Base-by-base conservation (phyloP, 768 basidiomycete genomes). In the Trametes cingulata region DNA sequence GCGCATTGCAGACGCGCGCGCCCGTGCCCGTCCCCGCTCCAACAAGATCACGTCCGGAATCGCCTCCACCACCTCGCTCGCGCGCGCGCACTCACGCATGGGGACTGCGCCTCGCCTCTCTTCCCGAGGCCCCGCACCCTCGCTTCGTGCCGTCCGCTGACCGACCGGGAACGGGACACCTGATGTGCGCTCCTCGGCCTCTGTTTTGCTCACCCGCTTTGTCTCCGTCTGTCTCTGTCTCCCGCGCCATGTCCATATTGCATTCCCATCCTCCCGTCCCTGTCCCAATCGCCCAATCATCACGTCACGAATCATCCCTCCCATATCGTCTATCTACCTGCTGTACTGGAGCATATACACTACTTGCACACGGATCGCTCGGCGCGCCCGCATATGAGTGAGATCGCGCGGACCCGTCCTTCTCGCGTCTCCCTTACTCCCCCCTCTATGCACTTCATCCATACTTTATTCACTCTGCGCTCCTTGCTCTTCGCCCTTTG, bases 281-380 rank as follows among this genome's bases (percentile, higher is more conserved):
- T 8, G n/a, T 22, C 20, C 20, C 33, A n/a, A 27, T 33, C 27
- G 19, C 25, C 25, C 37, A 39, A n/a, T 29, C 58, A 29, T 55
- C 59, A 24, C 35, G 39, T 55, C 53, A 33, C 52, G 17, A 33
- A 37, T 39, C 40, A n/a, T 52, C 51, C 14, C 51, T 37, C 24
- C 37, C 42, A 53, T 48, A 57, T 61, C 53, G 48, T 55, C 53
- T 55, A 61, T 55, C 52, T 57, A 40, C 25, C 46, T 50, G 61
- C 61, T 58, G 61, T 58, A 63, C 56, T 58, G 61, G 61, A 63
- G 48, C 56, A 54, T 58, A 63, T 63, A 63, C 61, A 58, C 48
- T 58, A 63, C 46, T 57, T 57, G 61, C 61, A 62, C 56, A 29
- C 56, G 61, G 61, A 62, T 46, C 61, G 56, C 27, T 37, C 49